Evolutionary conservation across 2,329 filamentous ascomycete species (phyloP).

Genomic region (Nigrospora sphaerica): DNA sequence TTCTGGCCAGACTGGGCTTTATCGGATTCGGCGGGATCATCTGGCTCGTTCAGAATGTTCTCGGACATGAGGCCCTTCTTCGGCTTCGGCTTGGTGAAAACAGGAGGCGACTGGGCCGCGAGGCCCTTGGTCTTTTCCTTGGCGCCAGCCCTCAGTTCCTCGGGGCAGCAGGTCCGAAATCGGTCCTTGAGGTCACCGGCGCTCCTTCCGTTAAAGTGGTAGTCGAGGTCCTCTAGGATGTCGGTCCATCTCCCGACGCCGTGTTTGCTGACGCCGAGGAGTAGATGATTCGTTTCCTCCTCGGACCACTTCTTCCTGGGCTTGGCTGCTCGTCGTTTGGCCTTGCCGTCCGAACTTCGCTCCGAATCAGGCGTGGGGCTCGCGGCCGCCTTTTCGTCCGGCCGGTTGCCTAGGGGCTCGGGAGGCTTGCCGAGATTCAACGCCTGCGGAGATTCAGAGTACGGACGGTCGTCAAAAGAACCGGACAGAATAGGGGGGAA

Average conservation of each 20-base stretch:
- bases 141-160: constrained; percentile 43
- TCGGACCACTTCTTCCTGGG: constrained; percentile 58
- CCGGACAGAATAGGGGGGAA: constrained; percentile 56
- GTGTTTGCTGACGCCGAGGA: constrained; percentile 54
- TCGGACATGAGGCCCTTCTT: constrained; percentile 46
- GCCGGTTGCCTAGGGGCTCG: constrained; percentile 13
- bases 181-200: constrained; percentile 60
- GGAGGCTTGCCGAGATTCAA: constrained; percentile 24
- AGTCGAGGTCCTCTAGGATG: constrained; percentile 54
- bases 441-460: constrained; percentile 34
- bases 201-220: constrained; percentile 53
- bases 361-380: constrained; percentile 21
- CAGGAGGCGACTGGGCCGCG: constrained; percentile 9
- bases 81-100: constrained; percentile 23
- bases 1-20: constrained; percentile 15
- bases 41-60: constrained; percentile 45
- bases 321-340: constrained; percentile 48
- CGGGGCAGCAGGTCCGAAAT: constrained; percentile 59
- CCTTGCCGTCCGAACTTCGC: constrained; percentile 27
- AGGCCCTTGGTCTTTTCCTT: constrained; percentile 20
- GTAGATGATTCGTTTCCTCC: constrained; percentile 55
- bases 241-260: constrained; percentile 60
- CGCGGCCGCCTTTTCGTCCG: constrained; percentile 16
- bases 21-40: constrained; percentile 25
- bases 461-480: constrained; percentile 41